Percentiles rank a stretch among this genome's conserved stretches.
These are phyloP conservation scores for Excoecaria cochinchinensis DNA, from an alignment of 345 rosid species.

Conservation along the genomic window DNA sequence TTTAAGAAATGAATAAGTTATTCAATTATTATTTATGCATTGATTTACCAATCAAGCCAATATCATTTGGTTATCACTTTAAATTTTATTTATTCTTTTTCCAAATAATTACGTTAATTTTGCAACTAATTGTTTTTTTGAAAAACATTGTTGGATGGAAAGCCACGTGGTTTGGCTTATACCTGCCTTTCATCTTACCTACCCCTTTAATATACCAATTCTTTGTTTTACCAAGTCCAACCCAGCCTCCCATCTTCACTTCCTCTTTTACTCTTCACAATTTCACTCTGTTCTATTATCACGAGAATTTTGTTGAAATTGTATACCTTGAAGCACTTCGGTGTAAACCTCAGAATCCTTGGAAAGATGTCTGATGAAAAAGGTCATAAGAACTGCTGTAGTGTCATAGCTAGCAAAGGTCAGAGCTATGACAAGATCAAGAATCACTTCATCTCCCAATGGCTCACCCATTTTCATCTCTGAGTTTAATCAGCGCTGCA, in stretches of 20 bases:
- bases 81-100: no score
- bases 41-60: no score
- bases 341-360: neutral
- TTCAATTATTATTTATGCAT: no score
- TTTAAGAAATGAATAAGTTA: no score
- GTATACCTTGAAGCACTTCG: slow-evolving; percentile 24
- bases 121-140: no score
- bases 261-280: slow-evolving; percentile 8
- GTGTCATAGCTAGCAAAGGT: slow-evolving; percentile 29
- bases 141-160: no score
- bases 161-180: neutral
- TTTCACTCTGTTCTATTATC: slow-evolving; percentile 23
- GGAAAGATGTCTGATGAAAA: slow-evolving; percentile 15
- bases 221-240: no score
- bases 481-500: slow-evolving; percentile 11
- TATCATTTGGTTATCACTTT: no score
- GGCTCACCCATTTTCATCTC: slow-evolving; percentile 28
- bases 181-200: neutral
- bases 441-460: slow-evolving; percentile 20
- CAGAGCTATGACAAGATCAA: slow-evolving; percentile 14
- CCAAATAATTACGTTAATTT: no score
- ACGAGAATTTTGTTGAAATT: no score
- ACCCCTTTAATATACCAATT: neutral
- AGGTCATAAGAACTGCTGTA: slow-evolving; percentile 4
- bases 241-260: slow-evolving; percentile 13